Conservation (phyloP, 345 rosid species). For the Kandelia obovata region DNA sequence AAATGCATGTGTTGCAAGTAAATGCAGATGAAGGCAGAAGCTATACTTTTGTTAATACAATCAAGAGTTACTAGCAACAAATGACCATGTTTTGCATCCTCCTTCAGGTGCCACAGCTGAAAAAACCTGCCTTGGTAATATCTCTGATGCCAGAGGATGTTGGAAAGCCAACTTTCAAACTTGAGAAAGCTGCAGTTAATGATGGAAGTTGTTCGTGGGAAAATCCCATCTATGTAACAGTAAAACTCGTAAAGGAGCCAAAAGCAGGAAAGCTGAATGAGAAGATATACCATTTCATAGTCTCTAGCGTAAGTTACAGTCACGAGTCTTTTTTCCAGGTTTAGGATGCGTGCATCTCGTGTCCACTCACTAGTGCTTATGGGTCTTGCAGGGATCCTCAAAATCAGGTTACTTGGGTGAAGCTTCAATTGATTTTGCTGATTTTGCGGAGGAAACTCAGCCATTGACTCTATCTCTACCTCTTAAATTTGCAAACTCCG, state of each 20-base stretch:
- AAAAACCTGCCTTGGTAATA: slow-evolving; percentile 52
- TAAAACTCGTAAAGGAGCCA: slow-evolving; percentile 21
- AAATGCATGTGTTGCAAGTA: background rate
- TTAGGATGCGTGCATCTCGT: background rate
- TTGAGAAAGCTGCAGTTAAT: slow-evolving; percentile 26
- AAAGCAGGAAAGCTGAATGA: slow-evolving; percentile 28
- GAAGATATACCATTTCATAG: slow-evolving; percentile 33
- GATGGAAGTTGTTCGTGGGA: slow-evolving; percentile 34
- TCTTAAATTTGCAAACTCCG: slow-evolving; percentile 33
- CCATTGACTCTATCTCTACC: slow-evolving; percentile 31
- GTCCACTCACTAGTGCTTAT: background rate
- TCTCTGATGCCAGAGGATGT: slow-evolving; percentile 32
- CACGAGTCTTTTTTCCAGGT: background rate
- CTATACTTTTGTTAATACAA: background rate
- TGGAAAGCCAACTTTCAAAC: slow-evolving; percentile 32
- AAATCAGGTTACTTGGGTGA: slow-evolving; percentile 34
- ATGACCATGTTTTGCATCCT: slow-evolving; percentile 26
- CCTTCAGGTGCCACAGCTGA: slow-evolving; percentile 76
- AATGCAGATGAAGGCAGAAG: no score
- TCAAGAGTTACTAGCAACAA: slow-evolving; percentile 3
- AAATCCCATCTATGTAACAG: slow-evolving; percentile 27
- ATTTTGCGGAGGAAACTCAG: slow-evolving; percentile 26
- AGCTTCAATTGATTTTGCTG: slow-evolving; percentile 34
- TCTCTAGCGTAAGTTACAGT: slow-evolving; percentile 23
- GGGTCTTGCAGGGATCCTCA: slow-evolving; percentile 26